These are phyloP conservation scores for Paraphysoderma sedebokerense DNA, from an alignment of 371 early-diverging fungal genomes.

Conservation along the genomic window DNA sequence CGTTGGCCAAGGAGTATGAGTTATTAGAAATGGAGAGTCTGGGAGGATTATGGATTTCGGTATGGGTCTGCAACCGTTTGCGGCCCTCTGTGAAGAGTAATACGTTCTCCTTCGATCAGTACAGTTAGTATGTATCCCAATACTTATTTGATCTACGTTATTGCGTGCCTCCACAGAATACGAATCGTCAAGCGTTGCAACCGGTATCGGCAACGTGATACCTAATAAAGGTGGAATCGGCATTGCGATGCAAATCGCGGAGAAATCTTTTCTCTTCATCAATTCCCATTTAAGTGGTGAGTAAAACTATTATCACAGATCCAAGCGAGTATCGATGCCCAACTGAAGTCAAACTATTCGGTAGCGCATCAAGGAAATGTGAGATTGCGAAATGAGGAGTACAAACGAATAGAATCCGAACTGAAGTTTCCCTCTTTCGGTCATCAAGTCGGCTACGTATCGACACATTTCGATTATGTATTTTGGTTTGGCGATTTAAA, in stretches of 20 bases:
- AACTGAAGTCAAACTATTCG: background rate
- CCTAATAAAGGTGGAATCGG: slow-evolving; percentile 26
- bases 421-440: background rate
- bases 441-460: background rate
- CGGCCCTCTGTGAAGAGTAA: no score
- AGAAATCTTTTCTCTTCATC: slow-evolving; percentile 41
- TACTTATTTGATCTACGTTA: no score
- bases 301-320: background rate
- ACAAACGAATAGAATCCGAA: background rate
- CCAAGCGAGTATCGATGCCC: background rate
- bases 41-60: no score
- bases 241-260: slow-evolving; percentile 31
- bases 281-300: slow-evolving; percentile 55
- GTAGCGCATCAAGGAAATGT: slow-evolving; percentile 3
- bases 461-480: slow-evolving; percentile 40
- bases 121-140: no score
- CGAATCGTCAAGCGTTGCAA: slow-evolving; percentile 11
- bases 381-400: background rate
- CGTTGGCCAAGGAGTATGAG: no score
- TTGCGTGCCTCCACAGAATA: background rate
- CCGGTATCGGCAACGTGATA: slow-evolving; percentile 15
- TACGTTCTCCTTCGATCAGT: no score
- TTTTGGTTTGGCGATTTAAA: slow-evolving; percentile 70
- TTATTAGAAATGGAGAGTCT: no score
- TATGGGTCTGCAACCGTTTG: no score